Conservation (phyloP, 768 basidiomycete genomes). For the Psilocybe tampanensis region DNA sequence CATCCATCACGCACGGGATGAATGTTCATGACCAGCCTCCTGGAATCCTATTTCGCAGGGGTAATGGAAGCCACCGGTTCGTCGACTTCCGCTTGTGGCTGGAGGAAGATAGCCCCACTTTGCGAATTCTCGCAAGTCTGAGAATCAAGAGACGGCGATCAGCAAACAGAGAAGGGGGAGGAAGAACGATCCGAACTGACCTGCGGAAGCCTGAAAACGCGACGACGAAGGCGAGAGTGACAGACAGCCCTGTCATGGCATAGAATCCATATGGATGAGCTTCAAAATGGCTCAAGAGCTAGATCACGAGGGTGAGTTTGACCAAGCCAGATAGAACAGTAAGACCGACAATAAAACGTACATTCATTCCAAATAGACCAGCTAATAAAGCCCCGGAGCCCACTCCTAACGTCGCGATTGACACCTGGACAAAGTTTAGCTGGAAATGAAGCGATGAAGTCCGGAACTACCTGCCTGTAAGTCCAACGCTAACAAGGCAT, state of each 20-base stretch:
- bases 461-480: slow-evolving; percentile 75
- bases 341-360: slow-evolving; percentile 39
- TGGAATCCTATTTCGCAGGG: slow-evolving; percentile 40
- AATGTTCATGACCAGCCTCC: slow-evolving; percentile 42
- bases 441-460: background rate
- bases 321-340: slow-evolving; percentile 7
- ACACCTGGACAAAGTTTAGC: slow-evolving; percentile 54
- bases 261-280: slow-evolving; percentile 74
- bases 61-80: slow-evolving; percentile 49
- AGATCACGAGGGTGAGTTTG: slow-evolving; percentile 7
- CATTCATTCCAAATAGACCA: slow-evolving; percentile 97
- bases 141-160: background rate
- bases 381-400: slow-evolving; percentile 89
- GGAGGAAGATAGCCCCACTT: slow-evolving; percentile 45
- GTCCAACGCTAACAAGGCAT: slow-evolving; percentile 88
- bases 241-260: slow-evolving; percentile 59
- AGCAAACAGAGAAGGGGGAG: background rate
- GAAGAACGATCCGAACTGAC: slow-evolving; percentile 30
- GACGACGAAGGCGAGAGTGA: slow-evolving; percentile 59
- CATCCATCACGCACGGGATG: background rate
- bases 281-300: slow-evolving; percentile 81
- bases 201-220: slow-evolving; percentile 70
- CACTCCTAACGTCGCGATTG: slow-evolving; percentile 93
- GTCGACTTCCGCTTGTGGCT: slow-evolving; percentile 24
- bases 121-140: slow-evolving; percentile 48